Percentiles rank a stretch among this genome's conserved stretches.
Conservation (phyloP, 1,139 yeast genomes). For the Geotrichum histeridarum region DNA sequence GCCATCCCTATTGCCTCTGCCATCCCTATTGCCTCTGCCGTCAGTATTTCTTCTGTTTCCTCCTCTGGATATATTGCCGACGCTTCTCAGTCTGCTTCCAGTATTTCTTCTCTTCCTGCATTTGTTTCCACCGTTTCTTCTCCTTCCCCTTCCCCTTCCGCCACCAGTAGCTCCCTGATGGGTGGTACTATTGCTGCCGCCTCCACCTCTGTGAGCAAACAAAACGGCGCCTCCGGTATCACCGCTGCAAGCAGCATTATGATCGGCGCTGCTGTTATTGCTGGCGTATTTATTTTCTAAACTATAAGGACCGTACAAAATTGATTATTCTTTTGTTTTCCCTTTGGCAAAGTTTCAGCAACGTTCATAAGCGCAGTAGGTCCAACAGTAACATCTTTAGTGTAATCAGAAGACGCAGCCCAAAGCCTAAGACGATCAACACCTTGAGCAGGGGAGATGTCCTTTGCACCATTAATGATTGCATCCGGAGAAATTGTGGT, state of each 20-base stretch:
- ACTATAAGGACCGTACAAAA: too few relatives aligned
- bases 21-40: slow-evolving; percentile 17
- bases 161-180: not conserved
- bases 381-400: slow-evolving; percentile 72
- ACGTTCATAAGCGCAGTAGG: slow-evolving; percentile 69
- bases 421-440: slow-evolving; percentile 87
- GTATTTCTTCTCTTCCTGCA: slow-evolving; percentile 19
- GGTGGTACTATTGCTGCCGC: slow-evolving; percentile 29
- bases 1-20: slow-evolving; percentile 20
- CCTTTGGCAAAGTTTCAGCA: slow-evolving; percentile 67
- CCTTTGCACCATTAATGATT: slow-evolving; percentile 58
- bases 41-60: slow-evolving; percentile 21
- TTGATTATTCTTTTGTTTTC: too few relatives aligned
- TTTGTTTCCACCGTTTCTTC: slow-evolving; percentile 17
- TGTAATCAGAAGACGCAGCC: slow-evolving; percentile 85
- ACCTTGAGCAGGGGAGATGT: slow-evolving; percentile 64
- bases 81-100: slow-evolving; percentile 9
- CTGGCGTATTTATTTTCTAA: not conserved
- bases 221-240: slow-evolving; percentile 11
- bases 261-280: not conserved
- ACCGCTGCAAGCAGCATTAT: slow-evolving; percentile 10
- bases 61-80: slow-evolving; percentile 12
- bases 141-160: slow-evolving; percentile 10
- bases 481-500: slow-evolving; percentile 74
- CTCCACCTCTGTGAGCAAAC: slow-evolving; percentile 3